phyloP scores from a whole-genome alignment of 1,139 yeast species.

The Hanseniaspora uvarum region DNA sequence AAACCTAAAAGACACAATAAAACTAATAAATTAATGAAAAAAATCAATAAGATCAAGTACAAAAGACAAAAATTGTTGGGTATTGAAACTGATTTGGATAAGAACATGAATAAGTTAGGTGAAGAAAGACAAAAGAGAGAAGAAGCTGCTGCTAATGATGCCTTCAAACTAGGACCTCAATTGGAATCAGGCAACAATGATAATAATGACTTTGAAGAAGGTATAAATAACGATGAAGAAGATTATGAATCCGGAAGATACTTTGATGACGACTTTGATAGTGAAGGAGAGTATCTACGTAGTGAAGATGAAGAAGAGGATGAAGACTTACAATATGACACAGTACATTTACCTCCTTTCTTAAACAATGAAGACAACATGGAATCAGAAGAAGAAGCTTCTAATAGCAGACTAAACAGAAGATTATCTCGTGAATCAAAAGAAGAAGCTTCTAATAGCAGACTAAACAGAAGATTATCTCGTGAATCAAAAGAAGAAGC shows the following conservation, averaged over 20 bases:
- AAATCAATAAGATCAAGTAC: conserved; percentile 35
- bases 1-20: conserved; percentile 9
- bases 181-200: background rate
- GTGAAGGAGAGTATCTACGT: conserved; percentile 19
- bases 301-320: conserved; percentile 19
- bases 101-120: conserved; percentile 28
- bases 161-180: conserved; percentile 32
- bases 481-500: background rate
- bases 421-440: no score
- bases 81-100: conserved; percentile 25
- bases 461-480: background rate
- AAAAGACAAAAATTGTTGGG: conserved; percentile 30
- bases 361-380: conserved; percentile 9
- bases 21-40: conserved; percentile 22
- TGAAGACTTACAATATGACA: conserved; percentile 18
- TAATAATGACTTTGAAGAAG: background rate
- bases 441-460: background rate
- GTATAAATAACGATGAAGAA: background rate
- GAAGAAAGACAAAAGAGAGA: conserved; percentile 32
- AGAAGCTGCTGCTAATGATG: conserved; percentile 35
- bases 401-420: no score
- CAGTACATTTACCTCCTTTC: conserved; percentile 17
- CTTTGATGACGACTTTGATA: conserved; percentile 18
- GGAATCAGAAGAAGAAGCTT: background rate
- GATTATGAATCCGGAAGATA: conserved; percentile 20